Conservation (phyloP, 345 rosid genomes). For the Passiflora organensis region DNA sequence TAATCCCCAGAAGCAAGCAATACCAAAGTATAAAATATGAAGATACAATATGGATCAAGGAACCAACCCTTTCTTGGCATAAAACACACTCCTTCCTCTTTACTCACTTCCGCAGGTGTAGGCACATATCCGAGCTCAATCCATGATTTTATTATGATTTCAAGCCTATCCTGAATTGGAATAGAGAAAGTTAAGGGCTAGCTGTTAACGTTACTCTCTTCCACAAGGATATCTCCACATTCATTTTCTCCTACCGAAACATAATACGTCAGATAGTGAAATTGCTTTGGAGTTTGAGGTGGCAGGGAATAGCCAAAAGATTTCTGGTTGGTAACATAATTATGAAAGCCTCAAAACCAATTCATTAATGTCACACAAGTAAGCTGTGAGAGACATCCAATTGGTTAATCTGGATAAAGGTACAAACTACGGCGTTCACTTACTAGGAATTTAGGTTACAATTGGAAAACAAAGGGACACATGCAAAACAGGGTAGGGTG, state of each 20-base stretch:
- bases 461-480: no score
- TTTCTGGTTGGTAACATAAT: background rate
- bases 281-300: background rate
- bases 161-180: slow-evolving; percentile 66
- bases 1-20: background rate
- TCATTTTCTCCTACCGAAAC: background rate
- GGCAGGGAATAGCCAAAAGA: background rate
- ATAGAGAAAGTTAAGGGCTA: slow-evolving; percentile 9
- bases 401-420: background rate
- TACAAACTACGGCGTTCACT: background rate
- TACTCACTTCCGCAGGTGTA: slow-evolving; percentile 69
- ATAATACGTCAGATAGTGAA: background rate
- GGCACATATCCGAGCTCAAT: slow-evolving; percentile 48
- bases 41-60: background rate
- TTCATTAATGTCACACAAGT: no score
- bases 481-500: no score
- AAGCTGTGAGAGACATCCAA: no score
- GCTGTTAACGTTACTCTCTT: background rate
- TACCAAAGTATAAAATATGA: background rate
- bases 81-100: slow-evolving; percentile 61
- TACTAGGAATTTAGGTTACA: no score
- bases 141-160: slow-evolving; percentile 72
- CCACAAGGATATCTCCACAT: background rate
- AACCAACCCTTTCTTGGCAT: slow-evolving; percentile 48
- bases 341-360: background rate